Percentiles rank a stretch among this genome's conserved stretches.
Evolutionary conservation across 805 yeast species (phyloP).

Genomic region (Schizosaccharomyces cryophilus): DNA sequence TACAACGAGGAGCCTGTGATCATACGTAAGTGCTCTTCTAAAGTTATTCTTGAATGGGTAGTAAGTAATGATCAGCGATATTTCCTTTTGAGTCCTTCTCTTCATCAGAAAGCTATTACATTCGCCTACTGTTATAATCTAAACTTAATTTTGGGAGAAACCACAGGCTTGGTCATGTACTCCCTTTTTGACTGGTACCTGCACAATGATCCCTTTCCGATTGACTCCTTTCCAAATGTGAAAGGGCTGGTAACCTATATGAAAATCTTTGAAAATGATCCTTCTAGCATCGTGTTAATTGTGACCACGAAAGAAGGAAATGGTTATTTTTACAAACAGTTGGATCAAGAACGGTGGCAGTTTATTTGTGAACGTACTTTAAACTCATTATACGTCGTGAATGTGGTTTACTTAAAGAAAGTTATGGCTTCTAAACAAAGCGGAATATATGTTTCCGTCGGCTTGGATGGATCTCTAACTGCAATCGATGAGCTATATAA

Average conservation of each 20-base stretch:
- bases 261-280: not conserved
- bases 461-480: not conserved
- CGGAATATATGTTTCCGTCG: not conserved
- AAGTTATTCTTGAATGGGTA: not conserved
- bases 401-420: not conserved
- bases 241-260: not conserved
- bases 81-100: no score
- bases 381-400: not conserved
- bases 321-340: not conserved
- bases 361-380: not conserved
- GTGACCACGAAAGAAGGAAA: not conserved
- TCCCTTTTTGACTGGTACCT: not conserved
- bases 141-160: not conserved
- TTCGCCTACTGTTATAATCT: not conserved
- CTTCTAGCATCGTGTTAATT: not conserved
- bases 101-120: not conserved
- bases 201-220: not conserved
- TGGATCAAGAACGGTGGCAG: not conserved
- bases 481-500: not conserved
- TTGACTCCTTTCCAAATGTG: not conserved
- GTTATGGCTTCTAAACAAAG: not conserved
- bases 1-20: not conserved
- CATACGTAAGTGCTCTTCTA: not conserved
- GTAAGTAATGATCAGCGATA: no score
- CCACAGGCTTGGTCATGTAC: not conserved